These are phyloP conservation scores for Coriolopsis trogii DNA, from an alignment of 1,284 basidiomycete species.

Conservation along the genomic window DNA sequence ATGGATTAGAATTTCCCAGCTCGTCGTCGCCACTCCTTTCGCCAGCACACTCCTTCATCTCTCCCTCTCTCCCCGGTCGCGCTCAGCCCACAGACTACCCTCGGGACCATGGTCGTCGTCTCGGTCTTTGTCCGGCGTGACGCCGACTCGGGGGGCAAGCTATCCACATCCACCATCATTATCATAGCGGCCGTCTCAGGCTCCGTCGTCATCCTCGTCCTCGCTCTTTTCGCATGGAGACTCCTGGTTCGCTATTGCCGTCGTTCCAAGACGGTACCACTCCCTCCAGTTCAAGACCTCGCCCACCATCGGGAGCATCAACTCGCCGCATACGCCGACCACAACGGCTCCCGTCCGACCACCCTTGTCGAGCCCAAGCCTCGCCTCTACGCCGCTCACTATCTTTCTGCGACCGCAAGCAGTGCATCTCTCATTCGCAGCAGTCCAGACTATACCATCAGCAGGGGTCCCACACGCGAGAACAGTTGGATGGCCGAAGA, in stretches of 20 bases:
- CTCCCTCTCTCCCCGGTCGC: background rate
- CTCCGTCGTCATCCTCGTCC: constrained; percentile 41
- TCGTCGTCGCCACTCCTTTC: constrained; percentile 17
- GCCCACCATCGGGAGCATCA: constrained; percentile 57
- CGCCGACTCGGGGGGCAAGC: constrained; percentile 28
- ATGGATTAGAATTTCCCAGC: constrained; percentile 13
- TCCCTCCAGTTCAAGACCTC: constrained; percentile 63
- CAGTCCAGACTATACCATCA: constrained; percentile 14
- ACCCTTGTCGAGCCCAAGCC: constrained; percentile 28
- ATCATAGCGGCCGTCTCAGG: constrained; percentile 45
- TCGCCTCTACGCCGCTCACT: constrained; percentile 14
- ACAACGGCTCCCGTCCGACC: constrained; percentile 20
- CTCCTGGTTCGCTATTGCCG: constrained; percentile 38
- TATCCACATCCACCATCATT: constrained; percentile 48
- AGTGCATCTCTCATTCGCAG: constrained; percentile 33
- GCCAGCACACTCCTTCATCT: constrained; percentile 18
- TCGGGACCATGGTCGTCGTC: constrained; percentile 14
- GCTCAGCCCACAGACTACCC: constrained; percentile 4
- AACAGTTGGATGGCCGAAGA: constrained; percentile 32
- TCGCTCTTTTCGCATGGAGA: constrained; percentile 43
- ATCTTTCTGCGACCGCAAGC: constrained; percentile 27
- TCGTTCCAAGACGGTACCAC: constrained; percentile 41
- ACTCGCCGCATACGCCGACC: constrained; percentile 35
- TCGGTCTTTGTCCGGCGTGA: constrained; percentile 16
- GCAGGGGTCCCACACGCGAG: constrained; percentile 23